Evolutionary conservation across 2,329 filamentous ascomycete species (phyloP), one percentile per base, ranked within the genome.

Genomic region (Monilinia laxa): DNA sequence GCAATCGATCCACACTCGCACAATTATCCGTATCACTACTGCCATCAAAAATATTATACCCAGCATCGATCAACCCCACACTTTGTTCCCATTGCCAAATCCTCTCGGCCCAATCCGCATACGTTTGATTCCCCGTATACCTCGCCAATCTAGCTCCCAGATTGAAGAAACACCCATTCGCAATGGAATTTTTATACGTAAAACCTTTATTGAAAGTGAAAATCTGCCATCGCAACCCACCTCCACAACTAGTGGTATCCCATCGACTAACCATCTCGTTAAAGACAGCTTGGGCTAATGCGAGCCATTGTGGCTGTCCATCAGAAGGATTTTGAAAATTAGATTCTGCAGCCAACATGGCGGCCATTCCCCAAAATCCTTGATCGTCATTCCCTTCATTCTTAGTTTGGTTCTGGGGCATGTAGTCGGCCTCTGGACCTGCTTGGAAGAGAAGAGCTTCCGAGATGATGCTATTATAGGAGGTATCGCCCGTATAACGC

Each of bases 151-250:
- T 85, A 1, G 90, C 85, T 6, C 82, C 85, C 6, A 87, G 75
- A 62, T 85, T 84, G 75, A 87, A 87, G 76, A 87, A 86, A 65
- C 84, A 85, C 4, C 84, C 85, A 70, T 87, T 85, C 0, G 85
- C 86, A 67, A 87, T 87, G 16, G 83, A 83, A 69, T 87, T 87
- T 74, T 88, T 94, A 82, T 94, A 93, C 71, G 89, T 84, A 77
- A 88, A 96, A 16, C 92, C 92, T 45, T 84, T 86, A 75, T 96
- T 94, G 81, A 90, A 92, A 1, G 85, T 82, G 75, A 90, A 94
- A 59, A 96, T 93, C 79, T 96, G 92, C 91, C 91, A 94, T 68
- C 90, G 84, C 56, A 95, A 77, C 7, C 92, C 92, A 47, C 91
- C 92, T 20, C 81, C 81, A 72, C 92, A 96, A 64, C 85, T 80